Base-by-base conservation (phyloP, 2,329 filamentous ascomycete genomes). In the Penicillium expansum region DNA sequence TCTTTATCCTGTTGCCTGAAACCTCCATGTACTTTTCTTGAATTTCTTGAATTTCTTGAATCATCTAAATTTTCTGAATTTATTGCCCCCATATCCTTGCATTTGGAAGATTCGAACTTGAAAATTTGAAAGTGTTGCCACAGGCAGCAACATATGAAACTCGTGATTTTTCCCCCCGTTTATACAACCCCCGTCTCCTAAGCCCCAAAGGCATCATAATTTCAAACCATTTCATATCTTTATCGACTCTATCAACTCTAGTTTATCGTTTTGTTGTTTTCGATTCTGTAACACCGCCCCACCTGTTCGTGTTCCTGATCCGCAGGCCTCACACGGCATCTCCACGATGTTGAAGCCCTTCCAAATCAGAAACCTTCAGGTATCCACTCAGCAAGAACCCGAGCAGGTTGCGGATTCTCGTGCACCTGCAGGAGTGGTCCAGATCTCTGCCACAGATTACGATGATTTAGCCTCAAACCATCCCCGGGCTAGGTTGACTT, bases 401-500 rank as follows among this genome's bases (percentile, higher is more conserved):
- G 56, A 52, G 33, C 49, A 57, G 14, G 22, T n/a, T 41, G 39
- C 53, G 14, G 45, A 27, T 33, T 14, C 48, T 48, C 42, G 44
- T 51, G 37, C 39, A 50, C 64, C 63, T 48, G 63, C 68, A 41
- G 72, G 69, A 11, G 62, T 76, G 39, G 72, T 80, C 33, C 72
- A 72, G 48, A 66, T 80, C 55, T 75, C 76, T 41, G 66, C 69
- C 24, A 62, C 67, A 14, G 72, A 78, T 48, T 80, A 80, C 52
- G 76, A 80, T 66, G 64, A 69, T 22, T 71, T 78, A 47, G 69
- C 77, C 35, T 65, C 65, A 18, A 70, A 62, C 47, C 64, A 77
- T 62, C 77, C 78, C 22, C 70, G 73, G 39, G 77, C 76, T 13
- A 71, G 67, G 33, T 61, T 80, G 43, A 76, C 68, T 20, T 80